A percentile compares a stretch with the other conserved stretches of the same genome.
Evolutionary conservation across 2,329 filamentous ascomycete genomes (phyloP).

Genomic region (Colletotrichum cereale): DNA sequence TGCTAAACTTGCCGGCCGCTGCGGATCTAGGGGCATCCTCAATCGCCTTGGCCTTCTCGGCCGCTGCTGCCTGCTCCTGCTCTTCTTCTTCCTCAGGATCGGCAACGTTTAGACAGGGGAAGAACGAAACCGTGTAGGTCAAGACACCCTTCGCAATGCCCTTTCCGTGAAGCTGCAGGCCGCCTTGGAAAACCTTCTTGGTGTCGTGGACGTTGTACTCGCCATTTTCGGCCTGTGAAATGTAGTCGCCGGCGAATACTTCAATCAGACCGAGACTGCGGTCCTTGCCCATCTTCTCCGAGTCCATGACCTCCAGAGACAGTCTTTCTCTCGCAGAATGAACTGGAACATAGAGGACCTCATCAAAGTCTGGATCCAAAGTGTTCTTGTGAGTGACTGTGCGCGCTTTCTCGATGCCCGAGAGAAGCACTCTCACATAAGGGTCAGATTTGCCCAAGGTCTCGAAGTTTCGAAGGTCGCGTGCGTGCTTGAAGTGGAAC

Average conservation of each 20-base stretch:
- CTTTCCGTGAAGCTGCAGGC: conserved; percentile 80
- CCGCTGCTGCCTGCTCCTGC: conserved; percentile 61
- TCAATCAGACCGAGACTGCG: conserved; percentile 87
- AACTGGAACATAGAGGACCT: conserved; percentile 93
- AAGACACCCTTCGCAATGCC: conserved; percentile 83
- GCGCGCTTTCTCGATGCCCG: conserved; percentile 88
- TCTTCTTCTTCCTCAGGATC: conserved; percentile 90
- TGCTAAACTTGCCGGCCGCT: conserved; percentile 61
- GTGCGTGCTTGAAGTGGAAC: conserved; percentile 88
- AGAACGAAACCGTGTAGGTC: conserved; percentile 89
- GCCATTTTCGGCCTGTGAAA: conserved; percentile 81
- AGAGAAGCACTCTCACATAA: conserved; percentile 89
- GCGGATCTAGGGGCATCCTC: conserved; percentile 41
- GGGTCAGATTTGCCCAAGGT: conserved; percentile 97
- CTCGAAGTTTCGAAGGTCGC: conserved; percentile 90
- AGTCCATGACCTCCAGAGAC: conserved; percentile 94
- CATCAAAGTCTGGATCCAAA: conserved; percentile 94
- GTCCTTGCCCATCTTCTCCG: conserved; percentile 92
- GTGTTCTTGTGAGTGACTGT: conserved; percentile 98
- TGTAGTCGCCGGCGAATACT: conserved; percentile 81
- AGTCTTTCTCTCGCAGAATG: conserved; percentile 88
- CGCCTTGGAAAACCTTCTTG: conserved; percentile 75
- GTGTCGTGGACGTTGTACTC: conserved; percentile 84
- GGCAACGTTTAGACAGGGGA: conserved; percentile 86
- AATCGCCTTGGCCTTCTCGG: conserved; percentile 49